Evolutionary conservation across 352 stramenopile genomes (phyloP).

Genomic region (Thalassiosira livingstoniorum): DNA sequence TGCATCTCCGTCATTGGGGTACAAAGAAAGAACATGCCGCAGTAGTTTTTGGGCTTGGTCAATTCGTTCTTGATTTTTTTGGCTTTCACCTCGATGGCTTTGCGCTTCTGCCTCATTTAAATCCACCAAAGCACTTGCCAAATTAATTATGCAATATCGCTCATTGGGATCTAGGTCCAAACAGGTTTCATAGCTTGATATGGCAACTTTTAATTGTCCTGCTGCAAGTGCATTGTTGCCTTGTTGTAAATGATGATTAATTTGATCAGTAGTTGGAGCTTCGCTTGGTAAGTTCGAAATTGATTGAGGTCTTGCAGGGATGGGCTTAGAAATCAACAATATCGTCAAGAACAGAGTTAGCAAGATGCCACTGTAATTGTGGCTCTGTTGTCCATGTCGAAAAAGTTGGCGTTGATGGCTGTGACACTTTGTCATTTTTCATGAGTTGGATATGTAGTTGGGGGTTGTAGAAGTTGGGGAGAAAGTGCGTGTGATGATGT

Average conservation of each 20-base stretch:
- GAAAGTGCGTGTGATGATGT: too few relatives aligned
- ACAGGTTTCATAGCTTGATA: slow-evolving; percentile 52
- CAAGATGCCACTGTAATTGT: too few relatives aligned
- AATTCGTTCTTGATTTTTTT: slow-evolving; percentile 11
- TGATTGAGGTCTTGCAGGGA: too few relatives aligned
- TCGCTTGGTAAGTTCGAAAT: too few relatives aligned
- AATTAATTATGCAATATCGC: slow-evolving; percentile 61
- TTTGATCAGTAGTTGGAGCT: too few relatives aligned
- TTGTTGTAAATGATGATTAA: slow-evolving; percentile 33
- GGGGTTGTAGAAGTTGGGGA: too few relatives aligned
- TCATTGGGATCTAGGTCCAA: slow-evolving; percentile 55
- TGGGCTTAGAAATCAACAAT: too few relatives aligned
- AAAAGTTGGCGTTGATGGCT: too few relatives aligned
- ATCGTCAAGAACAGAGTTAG: too few relatives aligned
- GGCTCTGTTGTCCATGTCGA: too few relatives aligned
- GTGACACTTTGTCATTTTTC: too few relatives aligned
- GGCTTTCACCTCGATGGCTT: background rate
- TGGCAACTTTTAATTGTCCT: slow-evolving; percentile 27
- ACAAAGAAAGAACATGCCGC: slow-evolving; percentile 31
- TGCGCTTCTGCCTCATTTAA: slow-evolving; percentile 23
- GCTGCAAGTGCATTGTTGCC: slow-evolving; percentile 50
- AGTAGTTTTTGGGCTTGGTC: slow-evolving; percentile 40
- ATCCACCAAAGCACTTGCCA: slow-evolving; percentile 53
- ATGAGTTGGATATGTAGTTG: too few relatives aligned
- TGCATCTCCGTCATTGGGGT: slow-evolving; percentile 49